phyloP scores from a whole-genome alignment of 2,329 filamentous ascomycete genomes.

The Neonectria hederae region DNA sequence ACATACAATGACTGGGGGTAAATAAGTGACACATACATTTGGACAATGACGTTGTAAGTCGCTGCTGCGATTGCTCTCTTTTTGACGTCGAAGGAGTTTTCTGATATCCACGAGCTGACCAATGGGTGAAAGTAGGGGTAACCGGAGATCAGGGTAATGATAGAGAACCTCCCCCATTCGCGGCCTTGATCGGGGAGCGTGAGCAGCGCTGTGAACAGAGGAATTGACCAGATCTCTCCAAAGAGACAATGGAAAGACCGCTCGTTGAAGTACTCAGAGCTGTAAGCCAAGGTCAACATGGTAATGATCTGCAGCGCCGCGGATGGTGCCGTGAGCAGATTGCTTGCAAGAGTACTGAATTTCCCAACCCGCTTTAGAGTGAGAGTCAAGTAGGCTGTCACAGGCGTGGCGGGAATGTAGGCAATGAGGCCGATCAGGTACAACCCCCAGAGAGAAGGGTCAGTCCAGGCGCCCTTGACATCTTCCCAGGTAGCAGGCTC shows the following conservation, averaged over 20 bases:
- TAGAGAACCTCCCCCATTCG: constrained; percentile 61
- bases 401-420: constrained; percentile 60
- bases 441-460: constrained; percentile 60
- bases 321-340: constrained; percentile 70
- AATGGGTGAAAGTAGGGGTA: constrained; percentile 69
- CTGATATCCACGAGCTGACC: constrained; percentile 59
- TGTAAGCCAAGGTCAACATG: constrained; percentile 62
- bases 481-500: constrained; percentile 55
- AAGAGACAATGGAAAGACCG: constrained; percentile 62
- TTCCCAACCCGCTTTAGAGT: constrained; percentile 63
- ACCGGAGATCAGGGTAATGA: constrained; percentile 63
- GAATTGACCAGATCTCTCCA: constrained; percentile 62
- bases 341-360: constrained; percentile 67
- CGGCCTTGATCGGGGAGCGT: constrained; percentile 57
- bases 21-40: constrained; percentile 44
- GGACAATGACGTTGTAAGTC: constrained; percentile 59
- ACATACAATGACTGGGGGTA: rapidly evolving
- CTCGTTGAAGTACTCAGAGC: constrained; percentile 65
- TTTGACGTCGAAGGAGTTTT: constrained; percentile 61
- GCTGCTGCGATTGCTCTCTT: constrained; percentile 59
- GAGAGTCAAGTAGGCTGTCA: constrained; percentile 62
- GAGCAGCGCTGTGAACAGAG: constrained; percentile 61
- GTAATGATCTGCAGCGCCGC: constrained; percentile 66
- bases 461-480: constrained; percentile 55
- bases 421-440: constrained; percentile 60